Base-by-base conservation (phyloP, 192 early-diverging fungal species). In the Nowakowskiella sp. region DNA sequence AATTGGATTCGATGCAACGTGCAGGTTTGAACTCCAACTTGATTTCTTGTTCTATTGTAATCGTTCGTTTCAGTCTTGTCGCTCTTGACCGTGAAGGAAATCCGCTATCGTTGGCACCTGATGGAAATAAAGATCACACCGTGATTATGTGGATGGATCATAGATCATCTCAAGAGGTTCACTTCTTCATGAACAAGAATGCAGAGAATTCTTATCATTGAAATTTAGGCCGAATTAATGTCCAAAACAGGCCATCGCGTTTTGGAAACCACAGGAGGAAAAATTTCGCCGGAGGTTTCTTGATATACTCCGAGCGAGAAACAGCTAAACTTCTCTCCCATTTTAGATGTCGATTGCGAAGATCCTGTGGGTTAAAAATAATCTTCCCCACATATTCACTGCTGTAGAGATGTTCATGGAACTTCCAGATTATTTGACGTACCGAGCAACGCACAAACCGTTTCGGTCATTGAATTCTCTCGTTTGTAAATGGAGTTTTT, bases 1-100 rank as follows among this genome's bases (percentile, higher is more conserved):
- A 3, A 65, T 89, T 22, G 87, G 87, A 1, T 86, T 89, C 42
- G 87, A 89, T 52, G 87, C 84, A 0, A 89, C 87, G 0, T 89
- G 87, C 58, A 82, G n/a, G n/a, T n/a, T n/a, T n/a, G n/a, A n/a
- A n/a, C n/a, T n/a, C n/a, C n/a, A n/a, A n/a, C n/a, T n/a, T n/a
- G n/a, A n/a, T n/a, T n/a, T n/a, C n/a, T n/a, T n/a, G n/a, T n/a
- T n/a, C n/a, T n/a, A n/a, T n/a, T n/a, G n/a, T n/a, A n/a, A n/a
- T n/a, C n/a, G n/a, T n/a, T n/a, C n/a, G n/a, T n/a, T n/a, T n/a
- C n/a, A n/a, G 78, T 6, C 58, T 89, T 4, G 85, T 81, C 1
- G 81, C 66, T 9, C 57, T 82, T 44, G 70, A 76, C 21, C 64
- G 59, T 8, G 36, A 59, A 1, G 72, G 65, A 10, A 39, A 60